These are phyloP conservation scores for Sicyos baderoa DNA, from an alignment of 306 rosid genomes.

Conservation along the genomic window DNA sequence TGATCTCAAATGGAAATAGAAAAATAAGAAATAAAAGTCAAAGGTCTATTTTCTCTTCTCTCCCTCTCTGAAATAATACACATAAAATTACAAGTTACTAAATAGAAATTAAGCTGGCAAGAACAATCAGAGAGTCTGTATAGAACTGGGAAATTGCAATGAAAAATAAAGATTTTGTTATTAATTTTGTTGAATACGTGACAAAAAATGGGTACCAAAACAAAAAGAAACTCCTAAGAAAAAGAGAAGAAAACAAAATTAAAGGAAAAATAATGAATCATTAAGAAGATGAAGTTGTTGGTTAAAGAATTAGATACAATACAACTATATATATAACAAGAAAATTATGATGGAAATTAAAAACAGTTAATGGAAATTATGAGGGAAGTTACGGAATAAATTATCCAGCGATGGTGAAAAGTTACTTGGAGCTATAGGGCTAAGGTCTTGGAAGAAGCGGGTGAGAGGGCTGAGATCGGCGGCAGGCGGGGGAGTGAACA, in stretches of 20 bases:
- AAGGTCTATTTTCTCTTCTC: neutral
- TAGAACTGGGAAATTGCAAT: no score
- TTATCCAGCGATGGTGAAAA: constrained; percentile 18
- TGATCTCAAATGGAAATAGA: neutral
- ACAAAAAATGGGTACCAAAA: no score
- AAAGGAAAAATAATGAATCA: no score
- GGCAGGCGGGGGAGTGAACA: neutral
- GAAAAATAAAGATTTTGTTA: no score
- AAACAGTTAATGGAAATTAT: neutral
- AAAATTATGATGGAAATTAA: neutral
- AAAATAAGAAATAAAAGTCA: neutral
- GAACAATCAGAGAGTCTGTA: no score
- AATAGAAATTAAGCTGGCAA: no score
- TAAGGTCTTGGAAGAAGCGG: constrained; percentile 46
- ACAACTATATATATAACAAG: neutral
- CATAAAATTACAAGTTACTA: no score
- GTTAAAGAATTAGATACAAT: no score
- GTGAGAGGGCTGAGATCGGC: constrained; percentile 39
- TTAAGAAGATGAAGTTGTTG: no score
- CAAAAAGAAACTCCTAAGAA: no score
- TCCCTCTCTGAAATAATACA: neutral
- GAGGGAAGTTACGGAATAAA: neutral
- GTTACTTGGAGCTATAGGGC: constrained; percentile 32
- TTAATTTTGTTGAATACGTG: no score
- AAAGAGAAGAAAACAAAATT: no score